Conservation (phyloP, 2,329 filamentous ascomycete genomes). For the Tolypocladium tundrense region DNA sequence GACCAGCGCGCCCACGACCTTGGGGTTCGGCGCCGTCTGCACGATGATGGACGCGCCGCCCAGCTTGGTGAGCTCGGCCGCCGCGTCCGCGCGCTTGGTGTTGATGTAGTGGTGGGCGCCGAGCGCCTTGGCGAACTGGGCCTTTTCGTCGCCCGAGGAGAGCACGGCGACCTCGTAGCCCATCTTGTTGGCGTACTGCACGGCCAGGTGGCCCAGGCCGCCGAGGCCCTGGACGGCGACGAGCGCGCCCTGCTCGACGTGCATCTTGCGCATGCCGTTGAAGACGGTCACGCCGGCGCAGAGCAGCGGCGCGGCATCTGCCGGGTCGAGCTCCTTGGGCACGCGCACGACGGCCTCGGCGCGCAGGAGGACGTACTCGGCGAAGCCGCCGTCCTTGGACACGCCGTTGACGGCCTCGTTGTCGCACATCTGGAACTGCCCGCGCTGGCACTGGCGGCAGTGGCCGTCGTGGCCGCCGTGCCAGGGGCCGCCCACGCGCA, state of each 20-base stretch:
- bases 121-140: conserved; percentile 47
- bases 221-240: conserved; percentile 60
- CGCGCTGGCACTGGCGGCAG: conserved; percentile 54
- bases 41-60: conserved; percentile 54
- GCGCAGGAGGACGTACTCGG: conserved; percentile 51
- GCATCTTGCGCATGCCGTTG: conserved; percentile 45
- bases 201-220: conserved; percentile 66
- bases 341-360: conserved; percentile 50
- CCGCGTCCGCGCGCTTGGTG: conserved; percentile 38
- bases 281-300: conserved; percentile 58
- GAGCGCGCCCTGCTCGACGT: conserved; percentile 39
- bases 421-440: conserved; percentile 59
- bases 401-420: conserved; percentile 55
- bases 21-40: conserved; percentile 50
- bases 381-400: conserved; percentile 55
- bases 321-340: conserved; percentile 40
- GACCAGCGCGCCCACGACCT: conserved; percentile 42
- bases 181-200: conserved; percentile 68
- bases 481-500: conserved; percentile 46
- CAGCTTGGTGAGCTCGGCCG: conserved; percentile 38
- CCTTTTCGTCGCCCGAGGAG: conserved; percentile 55
- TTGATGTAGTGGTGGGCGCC: conserved; percentile 38
- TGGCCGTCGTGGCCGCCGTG: conserved; percentile 44
- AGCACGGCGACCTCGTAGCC: conserved; percentile 64
- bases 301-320: conserved; percentile 47